Evolutionary conservation across 2,329 filamentous ascomycete genomes (phyloP), one percentile per base, ranked within the genome.

Genomic region (Pseudogymnoascus sp.): DNA sequence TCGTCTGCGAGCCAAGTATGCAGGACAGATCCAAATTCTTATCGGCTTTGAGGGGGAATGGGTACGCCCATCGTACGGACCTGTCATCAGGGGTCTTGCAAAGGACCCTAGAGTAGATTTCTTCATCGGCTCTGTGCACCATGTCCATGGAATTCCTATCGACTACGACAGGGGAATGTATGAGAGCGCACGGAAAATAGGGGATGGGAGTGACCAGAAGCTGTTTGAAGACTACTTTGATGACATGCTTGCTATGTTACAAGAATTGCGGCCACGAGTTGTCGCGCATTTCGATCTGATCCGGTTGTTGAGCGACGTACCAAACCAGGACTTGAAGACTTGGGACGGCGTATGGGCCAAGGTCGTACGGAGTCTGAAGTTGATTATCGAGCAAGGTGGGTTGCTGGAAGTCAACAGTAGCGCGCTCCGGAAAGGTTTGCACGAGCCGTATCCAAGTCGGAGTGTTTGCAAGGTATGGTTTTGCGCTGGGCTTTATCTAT

Each of bases 271-370:
- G 68, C 95, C 95, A 33, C 84, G 84, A 6, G 82, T 99, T 11
- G 88, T 99, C 3, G 95, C 93, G 0, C 95, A 99, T 77, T 96
- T 99, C 73, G 95, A 99, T 76, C 84, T 99, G 19, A 89, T 98
- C 62, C 82, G 93, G 11, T 78, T 99, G 66, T 81, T 95, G 73
- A 92, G 89, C 69, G 56, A 61, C 24, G 24, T 7, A 16, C 88
- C 89, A 0, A 83, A 83, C 59, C 75, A 82, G 40, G 85, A 87
- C 66, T 79, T 91, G 64, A 78, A 78, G 40, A 72, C 72, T 56
- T 64, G 68, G 65, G 86, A 85, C 80, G 75, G 78, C 2, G 89
- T 96, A 0, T 98, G 93, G 93, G 76, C 81, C 60, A 85, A 80
- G 71, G 83, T 96, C 33, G 68, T 83, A 69, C 81, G 93, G 63